phyloP scores from a whole-genome alignment of 2,329 filamentous ascomycete species.

The Knufia petricola region DNA sequence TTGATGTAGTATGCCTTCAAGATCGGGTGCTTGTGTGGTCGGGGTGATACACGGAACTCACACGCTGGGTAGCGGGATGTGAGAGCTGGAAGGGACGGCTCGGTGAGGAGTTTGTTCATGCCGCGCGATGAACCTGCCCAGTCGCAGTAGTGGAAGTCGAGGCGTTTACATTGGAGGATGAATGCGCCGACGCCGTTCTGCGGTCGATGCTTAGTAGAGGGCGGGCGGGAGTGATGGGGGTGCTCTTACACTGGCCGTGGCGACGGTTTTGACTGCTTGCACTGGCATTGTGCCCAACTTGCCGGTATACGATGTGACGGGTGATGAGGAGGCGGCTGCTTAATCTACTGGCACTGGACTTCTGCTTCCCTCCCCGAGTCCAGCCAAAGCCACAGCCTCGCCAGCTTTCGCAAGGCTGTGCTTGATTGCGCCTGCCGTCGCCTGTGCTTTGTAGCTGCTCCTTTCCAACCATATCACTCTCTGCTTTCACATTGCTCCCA shows the following conservation, averaged over 20 bases:
- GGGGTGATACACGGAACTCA: constrained; percentile 84
- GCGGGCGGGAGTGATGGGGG: not conserved
- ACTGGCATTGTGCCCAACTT: constrained; percentile 31
- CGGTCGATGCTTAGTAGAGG: constrained; percentile 5
- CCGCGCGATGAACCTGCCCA: constrained; percentile 85
- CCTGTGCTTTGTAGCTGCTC: no score
- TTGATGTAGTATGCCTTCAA: constrained; percentile 90
- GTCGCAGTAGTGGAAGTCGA: constrained; percentile 97
- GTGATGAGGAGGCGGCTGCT: not conserved
- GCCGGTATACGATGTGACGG: not conserved
- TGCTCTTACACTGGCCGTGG: constrained; percentile 45
- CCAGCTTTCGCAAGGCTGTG: not conserved
- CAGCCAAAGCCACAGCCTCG: no score
- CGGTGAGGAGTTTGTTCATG: constrained; percentile 53
- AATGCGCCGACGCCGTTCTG: constrained; percentile 96
- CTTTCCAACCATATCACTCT: no score
- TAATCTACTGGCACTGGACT: no score
- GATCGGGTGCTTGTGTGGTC: constrained; percentile 81
- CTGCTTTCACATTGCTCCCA: no score
- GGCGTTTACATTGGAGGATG: constrained; percentile 89
- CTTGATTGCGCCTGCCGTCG: no score
- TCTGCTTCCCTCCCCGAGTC: no score
- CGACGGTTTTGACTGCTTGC: constrained; percentile 43
- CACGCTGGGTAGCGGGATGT: constrained; percentile 58
- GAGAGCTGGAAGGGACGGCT: constrained; percentile 29